phyloP scores from a whole-genome alignment of 164 flowering plant species.

The Dillenia turbinata region DNA sequence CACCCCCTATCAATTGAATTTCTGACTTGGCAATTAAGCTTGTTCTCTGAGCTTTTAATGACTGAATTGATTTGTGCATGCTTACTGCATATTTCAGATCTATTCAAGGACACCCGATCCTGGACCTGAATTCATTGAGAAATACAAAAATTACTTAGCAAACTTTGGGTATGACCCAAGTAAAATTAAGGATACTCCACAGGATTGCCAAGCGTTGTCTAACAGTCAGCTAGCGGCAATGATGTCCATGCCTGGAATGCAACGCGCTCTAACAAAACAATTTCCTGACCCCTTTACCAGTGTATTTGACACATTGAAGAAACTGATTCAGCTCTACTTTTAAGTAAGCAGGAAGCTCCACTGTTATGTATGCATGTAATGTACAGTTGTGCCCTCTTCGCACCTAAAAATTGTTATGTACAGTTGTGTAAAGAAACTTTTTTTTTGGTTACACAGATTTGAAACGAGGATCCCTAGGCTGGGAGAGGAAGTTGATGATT shows the following conservation, averaged over 20 bases:
- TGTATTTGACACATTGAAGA: conserved; percentile 78
- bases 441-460: too few relatives aligned
- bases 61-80: too few relatives aligned
- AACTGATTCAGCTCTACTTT: conserved; percentile 81
- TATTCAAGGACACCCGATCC: conserved; percentile 87
- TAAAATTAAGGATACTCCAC: conserved; percentile 95
- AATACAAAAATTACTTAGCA: conserved; percentile 64
- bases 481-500: too few relatives aligned
- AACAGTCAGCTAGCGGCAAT: conserved; percentile 74
- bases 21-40: too few relatives aligned
- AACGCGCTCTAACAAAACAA: conserved; percentile 69
- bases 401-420: too few relatives aligned
- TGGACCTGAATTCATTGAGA: conserved; percentile 75
- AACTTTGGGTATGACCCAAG: conserved; percentile 75
- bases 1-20: too few relatives aligned
- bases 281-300: conserved; percentile 92
- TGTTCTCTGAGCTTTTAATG: too few relatives aligned
- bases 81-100: conserved; percentile 40
- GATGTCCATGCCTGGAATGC: conserved; percentile 91
- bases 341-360: conserved; percentile 31
- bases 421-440: too few relatives aligned
- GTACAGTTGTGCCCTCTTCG: too few relatives aligned
- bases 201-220: conserved; percentile 81
- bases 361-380: neutral
- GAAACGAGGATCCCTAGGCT: too few relatives aligned